These are phyloP conservation scores for Rhodotorula babjevae DNA, from an alignment of 768 basidiomycete genomes.

Conservation along the genomic window DNA sequence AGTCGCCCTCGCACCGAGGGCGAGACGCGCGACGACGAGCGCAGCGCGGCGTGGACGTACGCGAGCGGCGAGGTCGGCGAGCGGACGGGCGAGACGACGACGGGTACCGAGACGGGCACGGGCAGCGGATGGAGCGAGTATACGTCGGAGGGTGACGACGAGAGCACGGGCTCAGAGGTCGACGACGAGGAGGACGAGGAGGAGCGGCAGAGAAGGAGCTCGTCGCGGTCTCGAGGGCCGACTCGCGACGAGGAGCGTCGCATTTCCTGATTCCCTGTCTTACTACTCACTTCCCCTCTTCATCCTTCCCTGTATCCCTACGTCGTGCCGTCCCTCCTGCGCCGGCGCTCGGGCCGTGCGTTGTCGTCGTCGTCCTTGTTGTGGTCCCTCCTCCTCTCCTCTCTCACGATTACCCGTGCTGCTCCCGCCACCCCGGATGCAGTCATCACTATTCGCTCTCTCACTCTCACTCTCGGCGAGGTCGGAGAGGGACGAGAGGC, in stretches of 20 bases:
- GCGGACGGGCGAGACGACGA: constrained; percentile 11
- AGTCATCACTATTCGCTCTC: no score
- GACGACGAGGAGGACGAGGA: background rate
- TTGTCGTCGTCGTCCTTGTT: no score
- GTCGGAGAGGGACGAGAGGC: no score
- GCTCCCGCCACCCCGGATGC: no score
- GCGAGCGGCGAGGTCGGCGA: background rate
- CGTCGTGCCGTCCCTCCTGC: no score
- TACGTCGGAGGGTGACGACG: constrained; percentile 4
- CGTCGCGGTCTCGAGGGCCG: background rate
- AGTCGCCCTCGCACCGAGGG: background rate
- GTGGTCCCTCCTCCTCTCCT: no score
- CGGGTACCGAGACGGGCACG: background rate
- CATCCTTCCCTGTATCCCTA: background rate
- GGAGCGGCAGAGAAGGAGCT: no score
- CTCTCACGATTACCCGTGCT: no score
- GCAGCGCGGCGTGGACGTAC: background rate
- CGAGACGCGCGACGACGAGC: no score
- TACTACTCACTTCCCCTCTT: background rate
- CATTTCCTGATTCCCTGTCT: background rate
- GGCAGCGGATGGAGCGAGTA: constrained; percentile 16
- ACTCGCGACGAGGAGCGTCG: background rate
- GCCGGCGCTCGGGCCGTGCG: no score
- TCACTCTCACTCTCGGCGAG: no score
- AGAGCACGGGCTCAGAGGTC: background rate